Evolutionary conservation across 2,329 filamentous ascomycete species (phyloP), one percentile per base, ranked within the genome.

Genomic region (Parasarocladium wereldwijsianum): DNA sequence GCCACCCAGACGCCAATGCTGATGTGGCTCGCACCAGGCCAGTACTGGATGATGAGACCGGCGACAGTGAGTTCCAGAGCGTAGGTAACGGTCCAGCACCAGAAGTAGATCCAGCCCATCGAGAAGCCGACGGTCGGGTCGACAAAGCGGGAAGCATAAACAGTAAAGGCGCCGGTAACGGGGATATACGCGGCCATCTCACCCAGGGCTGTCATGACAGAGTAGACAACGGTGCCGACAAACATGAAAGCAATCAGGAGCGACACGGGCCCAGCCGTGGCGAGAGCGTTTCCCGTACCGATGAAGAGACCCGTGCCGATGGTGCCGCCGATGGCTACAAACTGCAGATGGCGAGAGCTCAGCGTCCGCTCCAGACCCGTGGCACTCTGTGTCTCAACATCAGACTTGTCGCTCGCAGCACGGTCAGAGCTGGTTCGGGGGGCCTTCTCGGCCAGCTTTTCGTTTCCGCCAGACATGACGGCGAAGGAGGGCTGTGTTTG

Each of bases 21-120:
- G 34, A 84, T 52, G 13, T 51, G 47, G 2, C 57, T 38, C 33
- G 72, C 61, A 18, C 28, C 28, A 13, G 28, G 28, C 80, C 79
- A 85, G 50, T 77, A 85, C 47, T 83, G 72, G 37, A 85, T 79
- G 33, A 85, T 78, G 27, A 84, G 57, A 5, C 76, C 78, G 2
- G 76, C 72, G 0, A 76, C 76, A 1, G 72, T 79, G 22, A 85
- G 59, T 45, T 86, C 79, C 7, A 84, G 64, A 1, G 77, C 76
- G 40, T 70, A 80, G 0, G 78, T 83, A 34, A 77, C 70, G 12
- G 72, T 64, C 76, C 76, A 86, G 21, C 67, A 75, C 45, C 84
- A 84, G 75, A 76, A 86, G 53, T 86, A 86, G 35, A 82, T 74
- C 79, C 79, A 86, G 13, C 81, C 80, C 65, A 85, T 78, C 13